These are phyloP conservation scores for Rubroboletus pulcherrimus DNA, from an alignment of 768 basidiomycete genomes.

Conservation along the genomic window DNA sequence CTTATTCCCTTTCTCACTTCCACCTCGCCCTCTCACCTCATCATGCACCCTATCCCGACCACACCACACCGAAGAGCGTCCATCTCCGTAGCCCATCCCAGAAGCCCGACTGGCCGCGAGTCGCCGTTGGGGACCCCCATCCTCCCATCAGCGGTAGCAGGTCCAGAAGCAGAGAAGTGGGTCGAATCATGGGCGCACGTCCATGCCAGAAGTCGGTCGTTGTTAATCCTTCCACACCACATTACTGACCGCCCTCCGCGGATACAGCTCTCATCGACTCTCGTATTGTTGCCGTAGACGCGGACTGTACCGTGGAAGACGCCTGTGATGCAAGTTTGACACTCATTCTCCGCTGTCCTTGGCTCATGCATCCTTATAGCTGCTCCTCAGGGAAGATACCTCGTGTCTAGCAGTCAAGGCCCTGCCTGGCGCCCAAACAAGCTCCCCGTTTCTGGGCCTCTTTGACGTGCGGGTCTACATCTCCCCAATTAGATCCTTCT, in stretches of 20 bases:
- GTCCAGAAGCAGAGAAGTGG: conserved; percentile 49
- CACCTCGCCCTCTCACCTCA: neutral
- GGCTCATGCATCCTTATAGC: conserved; percentile 33
- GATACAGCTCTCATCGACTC: conserved; percentile 64
- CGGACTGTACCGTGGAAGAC: conserved; percentile 75
- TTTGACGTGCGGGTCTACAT: conserved; percentile 59
- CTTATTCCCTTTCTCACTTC: conserved; percentile 1
- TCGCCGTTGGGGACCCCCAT: conserved; percentile 12
- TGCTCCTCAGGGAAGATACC: conserved; percentile 58
- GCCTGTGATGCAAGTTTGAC: conserved; percentile 64
- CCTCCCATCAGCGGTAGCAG: conserved; percentile 8
- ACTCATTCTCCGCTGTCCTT: neutral
- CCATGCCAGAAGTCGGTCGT: conserved; percentile 51
- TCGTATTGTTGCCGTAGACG: conserved; percentile 60
- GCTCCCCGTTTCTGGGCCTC: conserved; percentile 47
- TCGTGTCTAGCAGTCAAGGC: conserved; percentile 62
- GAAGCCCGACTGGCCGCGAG: conserved; percentile 14
- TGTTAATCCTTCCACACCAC: neutral
- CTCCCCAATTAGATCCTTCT: neutral
- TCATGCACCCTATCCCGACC: conserved; percentile 15
- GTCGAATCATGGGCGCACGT: conserved; percentile 53
- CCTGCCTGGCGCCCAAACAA: conserved; percentile 19
- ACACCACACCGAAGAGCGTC: conserved; percentile 20
- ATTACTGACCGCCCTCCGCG: neutral
- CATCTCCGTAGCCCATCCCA: conserved; percentile 12